These are phyloP conservation scores for Epithemia pelagica DNA, from an alignment of 108 stramenopile species.

Conservation along the genomic window DNA sequence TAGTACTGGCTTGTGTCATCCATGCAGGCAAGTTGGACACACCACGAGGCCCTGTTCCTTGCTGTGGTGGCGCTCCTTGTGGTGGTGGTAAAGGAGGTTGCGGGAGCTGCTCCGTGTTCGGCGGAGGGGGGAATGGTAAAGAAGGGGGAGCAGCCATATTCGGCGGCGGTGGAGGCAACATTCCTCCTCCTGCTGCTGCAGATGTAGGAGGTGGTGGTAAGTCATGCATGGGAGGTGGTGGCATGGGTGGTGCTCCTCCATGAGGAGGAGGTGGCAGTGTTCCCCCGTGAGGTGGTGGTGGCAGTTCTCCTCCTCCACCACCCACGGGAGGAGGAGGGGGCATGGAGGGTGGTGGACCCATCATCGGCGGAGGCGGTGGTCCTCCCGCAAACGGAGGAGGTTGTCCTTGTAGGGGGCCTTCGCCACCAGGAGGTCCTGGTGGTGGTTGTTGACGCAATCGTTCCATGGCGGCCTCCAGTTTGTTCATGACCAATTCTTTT, in stretches of 20 bases:
- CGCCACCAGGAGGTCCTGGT: not conserved
- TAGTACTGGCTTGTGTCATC: conserved; percentile 45
- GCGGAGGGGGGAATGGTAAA: too few species aligned
- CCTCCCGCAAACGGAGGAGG: conserved; percentile 2
- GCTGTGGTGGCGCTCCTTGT: conserved; percentile 3
- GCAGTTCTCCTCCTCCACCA: not conserved
- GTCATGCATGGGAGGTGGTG: not conserved
- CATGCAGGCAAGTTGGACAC: conserved; percentile 77
- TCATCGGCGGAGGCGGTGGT: conserved; percentile 20
- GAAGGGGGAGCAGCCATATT: conserved; percentile 1
- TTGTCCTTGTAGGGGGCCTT: not conserved
- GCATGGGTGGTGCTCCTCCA: not conserved
- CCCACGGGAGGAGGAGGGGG: not conserved
- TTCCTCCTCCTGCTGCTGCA: not conserved
- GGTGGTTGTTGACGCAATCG: conserved; percentile 11
- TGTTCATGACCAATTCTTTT: conserved; percentile 44
- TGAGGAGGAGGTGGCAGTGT: not conserved
- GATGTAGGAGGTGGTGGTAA: conserved; percentile 29
- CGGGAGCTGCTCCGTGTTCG: too few species aligned
- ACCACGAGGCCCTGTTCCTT: conserved; percentile 40
- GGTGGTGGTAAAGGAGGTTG: conserved; percentile 14
- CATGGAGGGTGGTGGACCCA: not conserved
- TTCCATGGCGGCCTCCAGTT: conserved; percentile 38
- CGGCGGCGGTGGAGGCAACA: conserved; percentile 9
- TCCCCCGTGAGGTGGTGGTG: not conserved